Evolutionary conservation across 495 filamentous ascomycete genomes (phyloP).

Genomic region (Aspergillus affinis): DNA sequence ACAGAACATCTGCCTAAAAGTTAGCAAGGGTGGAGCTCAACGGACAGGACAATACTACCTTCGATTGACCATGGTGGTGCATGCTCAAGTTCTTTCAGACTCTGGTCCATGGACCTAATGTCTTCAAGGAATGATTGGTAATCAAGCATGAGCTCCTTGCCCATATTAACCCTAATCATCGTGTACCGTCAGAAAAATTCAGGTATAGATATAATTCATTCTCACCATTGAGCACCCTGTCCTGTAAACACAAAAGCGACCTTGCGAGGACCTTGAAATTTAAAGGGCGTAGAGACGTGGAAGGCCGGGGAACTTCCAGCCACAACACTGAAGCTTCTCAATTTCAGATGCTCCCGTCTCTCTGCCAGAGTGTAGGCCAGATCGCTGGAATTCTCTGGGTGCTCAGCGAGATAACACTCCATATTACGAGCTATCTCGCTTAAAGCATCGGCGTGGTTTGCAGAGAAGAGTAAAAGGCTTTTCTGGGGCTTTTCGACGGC

Average conservation of each 20-base stretch:
- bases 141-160: too few relatives aligned
- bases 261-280: not conserved
- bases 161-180: too few relatives aligned
- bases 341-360: not conserved
- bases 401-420: not conserved
- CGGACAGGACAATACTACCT: too few relatives aligned
- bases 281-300: not conserved
- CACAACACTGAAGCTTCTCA: not conserved
- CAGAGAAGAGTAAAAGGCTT: too few relatives aligned
- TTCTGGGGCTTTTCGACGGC: too few relatives aligned
- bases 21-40: not conserved
- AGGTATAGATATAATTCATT: not conserved
- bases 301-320: not conserved
- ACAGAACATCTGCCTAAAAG: not conserved
- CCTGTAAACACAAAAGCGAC: not conserved
- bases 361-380: not conserved
- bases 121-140: too few relatives aligned
- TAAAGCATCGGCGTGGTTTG: too few relatives aligned
- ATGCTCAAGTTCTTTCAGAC: too few relatives aligned
- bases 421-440: too few relatives aligned
- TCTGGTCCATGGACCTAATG: too few relatives aligned
- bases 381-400: not conserved
- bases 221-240: not conserved
- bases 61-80: too few relatives aligned
- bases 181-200: too few relatives aligned